These are phyloP conservation scores for Cafeteria roenbergensis DNA, from an alignment of 108 stramenopile species.

Conservation along the genomic window DNA sequence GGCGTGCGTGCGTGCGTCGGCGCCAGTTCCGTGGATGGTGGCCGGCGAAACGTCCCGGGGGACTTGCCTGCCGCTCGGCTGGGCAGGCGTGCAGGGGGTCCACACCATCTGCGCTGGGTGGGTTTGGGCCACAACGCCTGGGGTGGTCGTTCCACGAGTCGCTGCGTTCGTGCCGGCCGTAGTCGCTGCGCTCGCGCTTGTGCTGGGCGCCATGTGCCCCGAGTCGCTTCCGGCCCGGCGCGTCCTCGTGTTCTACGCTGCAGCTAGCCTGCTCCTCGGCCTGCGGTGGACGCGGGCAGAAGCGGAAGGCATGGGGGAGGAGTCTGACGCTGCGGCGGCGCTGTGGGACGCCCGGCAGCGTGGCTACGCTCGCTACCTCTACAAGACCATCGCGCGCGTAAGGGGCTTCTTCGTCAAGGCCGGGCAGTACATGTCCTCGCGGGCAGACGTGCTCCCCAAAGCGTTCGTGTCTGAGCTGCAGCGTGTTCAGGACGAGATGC, in stretches of 20 bases:
- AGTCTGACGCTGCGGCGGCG: background rate
- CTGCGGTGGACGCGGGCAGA: background rate
- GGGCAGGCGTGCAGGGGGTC: no score
- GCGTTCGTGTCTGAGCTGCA: constrained; percentile 54
- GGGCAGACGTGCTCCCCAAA: constrained; percentile 42
- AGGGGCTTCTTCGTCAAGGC: constrained; percentile 80
- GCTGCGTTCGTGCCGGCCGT: no score
- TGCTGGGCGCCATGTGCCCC: no score
- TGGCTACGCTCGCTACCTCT: constrained; percentile 22
- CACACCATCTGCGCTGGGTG: no score
- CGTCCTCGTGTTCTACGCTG: background rate
- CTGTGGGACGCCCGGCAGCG: constrained; percentile 10
- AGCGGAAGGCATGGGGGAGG: background rate
- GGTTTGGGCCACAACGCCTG: no score
- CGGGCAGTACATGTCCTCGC: constrained; percentile 65
- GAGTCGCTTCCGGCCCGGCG: no score
- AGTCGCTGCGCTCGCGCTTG: no score
- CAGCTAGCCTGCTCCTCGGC: background rate
- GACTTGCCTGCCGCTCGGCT: no score
- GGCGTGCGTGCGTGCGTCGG: no score
- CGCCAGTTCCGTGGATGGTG: no score
- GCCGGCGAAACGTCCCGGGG: no score
- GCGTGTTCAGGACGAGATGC: constrained; percentile 62
- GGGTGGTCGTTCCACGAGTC: no score
- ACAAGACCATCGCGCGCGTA: constrained; percentile 52